phyloP scores from a whole-genome alignment of 306 rosid genomes.

The Glycine latifolia region DNA sequence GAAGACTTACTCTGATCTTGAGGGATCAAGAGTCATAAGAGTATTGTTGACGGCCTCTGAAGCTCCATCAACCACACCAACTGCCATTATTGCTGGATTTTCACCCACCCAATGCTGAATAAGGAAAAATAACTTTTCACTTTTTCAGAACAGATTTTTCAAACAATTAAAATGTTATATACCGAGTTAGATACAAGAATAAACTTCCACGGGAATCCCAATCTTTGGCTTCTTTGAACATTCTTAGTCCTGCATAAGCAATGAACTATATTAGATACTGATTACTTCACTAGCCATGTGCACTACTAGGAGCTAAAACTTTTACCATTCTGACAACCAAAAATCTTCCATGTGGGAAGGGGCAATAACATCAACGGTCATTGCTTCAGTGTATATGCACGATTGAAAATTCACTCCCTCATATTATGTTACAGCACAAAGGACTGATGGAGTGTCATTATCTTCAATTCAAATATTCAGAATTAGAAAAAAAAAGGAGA shows the following conservation, averaged over 20 bases:
- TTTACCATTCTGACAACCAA: slow-evolving; percentile 91
- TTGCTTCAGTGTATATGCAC: slow-evolving; percentile 61
- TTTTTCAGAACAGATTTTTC: background rate
- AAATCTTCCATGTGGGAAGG: slow-evolving; percentile 95
- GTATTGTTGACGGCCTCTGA: slow-evolving; percentile 88
- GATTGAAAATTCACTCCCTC: slow-evolving; percentile 41
- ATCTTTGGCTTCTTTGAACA: slow-evolving; percentile 86
- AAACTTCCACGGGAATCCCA: slow-evolving; percentile 66
- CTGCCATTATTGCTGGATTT: slow-evolving; percentile 91
- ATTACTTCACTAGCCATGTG: slow-evolving; percentile 37
- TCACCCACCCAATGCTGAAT: slow-evolving; percentile 78
- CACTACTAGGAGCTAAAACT: slow-evolving; percentile 38
- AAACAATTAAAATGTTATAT: background rate
- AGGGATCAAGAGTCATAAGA: slow-evolving; percentile 81
- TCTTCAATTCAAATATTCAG: slow-evolving; percentile 3
- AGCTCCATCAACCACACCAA: slow-evolving; percentile 82
- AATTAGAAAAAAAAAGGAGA: too few species aligned
- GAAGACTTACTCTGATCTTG: slow-evolving; percentile 85
- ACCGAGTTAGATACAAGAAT: background rate
- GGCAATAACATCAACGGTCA: slow-evolving; percentile 81
- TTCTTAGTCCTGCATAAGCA: slow-evolving; percentile 72
- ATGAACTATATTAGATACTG: slow-evolving; percentile 32
- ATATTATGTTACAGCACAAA: too few species aligned
- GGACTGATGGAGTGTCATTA: too few species aligned
- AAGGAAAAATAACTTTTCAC: slow-evolving; percentile 22